These are phyloP conservation scores for Botrytis fragariae DNA, from an alignment of 2,329 filamentous ascomycete species.

Conservation along the genomic window DNA sequence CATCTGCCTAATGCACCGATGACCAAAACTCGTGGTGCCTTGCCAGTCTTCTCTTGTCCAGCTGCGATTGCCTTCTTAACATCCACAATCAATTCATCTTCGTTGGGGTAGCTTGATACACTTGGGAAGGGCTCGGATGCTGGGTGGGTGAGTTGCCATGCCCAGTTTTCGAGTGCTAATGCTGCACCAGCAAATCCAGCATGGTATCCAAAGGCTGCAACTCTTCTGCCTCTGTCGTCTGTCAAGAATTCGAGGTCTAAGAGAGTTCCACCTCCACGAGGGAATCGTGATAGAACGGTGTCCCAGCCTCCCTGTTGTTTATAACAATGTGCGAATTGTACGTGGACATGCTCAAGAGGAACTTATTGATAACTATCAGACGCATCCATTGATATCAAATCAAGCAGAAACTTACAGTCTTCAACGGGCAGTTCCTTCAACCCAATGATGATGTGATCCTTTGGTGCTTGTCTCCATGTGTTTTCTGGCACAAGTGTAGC, in stretches of 20 bases:
- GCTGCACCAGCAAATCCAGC: slow-evolving; percentile 74
- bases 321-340: slow-evolving; percentile 73
- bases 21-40: slow-evolving; percentile 71
- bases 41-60: slow-evolving; percentile 65
- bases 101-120: slow-evolving; percentile 69
- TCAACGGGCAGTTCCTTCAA: slow-evolving; percentile 77
- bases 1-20: slow-evolving; percentile 85
- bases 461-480: slow-evolving; percentile 65
- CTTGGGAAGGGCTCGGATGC: slow-evolving; percentile 63
- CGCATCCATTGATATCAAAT: not conserved
- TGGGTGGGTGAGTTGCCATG: slow-evolving; percentile 73
- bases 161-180: slow-evolving; percentile 76
- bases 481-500: slow-evolving; percentile 64
- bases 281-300: slow-evolving; percentile 74
- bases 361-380: slow-evolving; percentile 38
- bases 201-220: slow-evolving; percentile 62
- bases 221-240: slow-evolving; percentile 67
- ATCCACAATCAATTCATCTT: slow-evolving; percentile 68
- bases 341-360: slow-evolving; percentile 69
- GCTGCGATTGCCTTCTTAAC: slow-evolving; percentile 69
- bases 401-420: slow-evolving; percentile 47
- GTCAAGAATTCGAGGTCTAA: slow-evolving; percentile 86
- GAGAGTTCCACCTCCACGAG: slow-evolving; percentile 71
- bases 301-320: slow-evolving; percentile 79
- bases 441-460: slow-evolving; percentile 69